A percentile compares a stretch with the other conserved stretches of the same genome.
These are phyloP conservation scores for Cladosporium sp. DNA, from an alignment of 2,329 filamentous ascomycete species.

Conservation along the genomic window DNA sequence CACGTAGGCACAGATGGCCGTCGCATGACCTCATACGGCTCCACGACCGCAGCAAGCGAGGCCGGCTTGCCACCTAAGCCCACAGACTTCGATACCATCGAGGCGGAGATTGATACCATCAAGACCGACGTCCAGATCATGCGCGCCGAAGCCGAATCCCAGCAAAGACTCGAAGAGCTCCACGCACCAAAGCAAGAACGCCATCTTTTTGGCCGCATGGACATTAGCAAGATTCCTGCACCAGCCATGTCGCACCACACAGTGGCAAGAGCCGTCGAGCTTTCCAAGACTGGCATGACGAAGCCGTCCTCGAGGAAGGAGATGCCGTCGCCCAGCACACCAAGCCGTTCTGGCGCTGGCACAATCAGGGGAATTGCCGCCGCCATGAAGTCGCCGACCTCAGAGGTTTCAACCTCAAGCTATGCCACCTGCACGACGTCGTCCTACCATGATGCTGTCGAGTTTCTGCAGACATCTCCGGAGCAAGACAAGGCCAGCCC, in stretches of 20 bases:
- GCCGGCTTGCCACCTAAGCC: constrained; percentile 9
- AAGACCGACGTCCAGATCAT: constrained; percentile 23
- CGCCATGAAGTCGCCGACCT: not conserved
- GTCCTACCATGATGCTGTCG: constrained; percentile 7
- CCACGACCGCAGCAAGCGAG: constrained; percentile 7
- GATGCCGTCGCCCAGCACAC: not conserved
- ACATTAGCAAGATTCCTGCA: not conserved
- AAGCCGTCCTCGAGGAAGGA: not conserved
- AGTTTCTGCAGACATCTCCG: not conserved
- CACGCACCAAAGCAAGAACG: not conserved
- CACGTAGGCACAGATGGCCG: constrained; percentile 21
- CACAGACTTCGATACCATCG: constrained; percentile 25
- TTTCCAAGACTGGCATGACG: not conserved
- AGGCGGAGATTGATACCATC: constrained; percentile 27
- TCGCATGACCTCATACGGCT: constrained; percentile 9
- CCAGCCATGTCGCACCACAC: not conserved
- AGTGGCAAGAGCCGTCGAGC: not conserved
- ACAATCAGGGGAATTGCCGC: not conserved
- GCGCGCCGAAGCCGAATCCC: not conserved
- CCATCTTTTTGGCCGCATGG: not conserved
- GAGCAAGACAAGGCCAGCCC: constrained; percentile 16
- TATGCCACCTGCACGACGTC: not conserved
- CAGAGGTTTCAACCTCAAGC: not conserved
- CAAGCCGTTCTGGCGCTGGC: not conserved
- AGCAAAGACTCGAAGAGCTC: not conserved